Conservation (phyloP, 208 protist species). For the Wallacemonas sp. region DNA sequence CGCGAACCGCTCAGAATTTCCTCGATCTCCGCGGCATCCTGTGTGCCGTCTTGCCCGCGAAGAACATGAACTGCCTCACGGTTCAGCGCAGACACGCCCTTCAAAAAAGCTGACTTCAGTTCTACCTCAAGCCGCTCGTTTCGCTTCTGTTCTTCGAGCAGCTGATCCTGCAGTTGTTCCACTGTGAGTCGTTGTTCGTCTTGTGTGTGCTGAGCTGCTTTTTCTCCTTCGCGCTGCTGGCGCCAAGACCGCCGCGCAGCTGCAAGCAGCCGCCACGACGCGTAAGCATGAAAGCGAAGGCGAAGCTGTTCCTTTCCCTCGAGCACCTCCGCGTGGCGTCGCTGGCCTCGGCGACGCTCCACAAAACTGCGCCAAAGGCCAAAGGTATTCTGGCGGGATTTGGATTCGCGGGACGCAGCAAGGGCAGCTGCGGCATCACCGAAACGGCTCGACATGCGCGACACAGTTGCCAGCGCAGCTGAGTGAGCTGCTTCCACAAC, state of each 20-base stretch:
- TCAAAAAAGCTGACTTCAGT: constrained; percentile 79
- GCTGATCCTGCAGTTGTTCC: constrained; percentile 16
- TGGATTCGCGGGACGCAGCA: not conserved
- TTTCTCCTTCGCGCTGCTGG: no score
- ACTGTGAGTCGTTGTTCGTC: constrained; percentile 19
- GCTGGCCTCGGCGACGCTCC: constrained; percentile 15
- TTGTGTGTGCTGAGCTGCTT: not conserved
- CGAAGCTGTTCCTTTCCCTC: constrained; percentile 7
- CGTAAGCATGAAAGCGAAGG: constrained; percentile 24
- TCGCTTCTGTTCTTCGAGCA: constrained; percentile 43
- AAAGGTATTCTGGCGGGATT: constrained; percentile 16
- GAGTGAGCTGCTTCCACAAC: not conserved
- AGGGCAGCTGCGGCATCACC: not conserved
- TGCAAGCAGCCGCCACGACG: constrained; percentile 63
- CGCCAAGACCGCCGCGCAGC: constrained; percentile 22
- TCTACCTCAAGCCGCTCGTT: constrained; percentile 55
- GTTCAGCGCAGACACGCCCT: constrained; percentile 87
- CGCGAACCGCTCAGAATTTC: constrained; percentile 40
- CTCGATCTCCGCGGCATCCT: constrained; percentile 46
- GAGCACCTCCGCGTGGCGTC: constrained; percentile 8
- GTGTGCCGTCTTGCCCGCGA: constrained; percentile 26
- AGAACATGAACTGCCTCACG: constrained; percentile 89
- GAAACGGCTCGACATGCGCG: constrained; percentile 6
- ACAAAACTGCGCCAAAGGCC: constrained; percentile 30
- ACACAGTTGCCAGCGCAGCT: not conserved